Evolutionary conservation across 2,329 filamentous ascomycete genomes (phyloP), one percentile per base, ranked within the genome.

Genomic region (Immersiporthe knoxdaviesiana): DNA sequence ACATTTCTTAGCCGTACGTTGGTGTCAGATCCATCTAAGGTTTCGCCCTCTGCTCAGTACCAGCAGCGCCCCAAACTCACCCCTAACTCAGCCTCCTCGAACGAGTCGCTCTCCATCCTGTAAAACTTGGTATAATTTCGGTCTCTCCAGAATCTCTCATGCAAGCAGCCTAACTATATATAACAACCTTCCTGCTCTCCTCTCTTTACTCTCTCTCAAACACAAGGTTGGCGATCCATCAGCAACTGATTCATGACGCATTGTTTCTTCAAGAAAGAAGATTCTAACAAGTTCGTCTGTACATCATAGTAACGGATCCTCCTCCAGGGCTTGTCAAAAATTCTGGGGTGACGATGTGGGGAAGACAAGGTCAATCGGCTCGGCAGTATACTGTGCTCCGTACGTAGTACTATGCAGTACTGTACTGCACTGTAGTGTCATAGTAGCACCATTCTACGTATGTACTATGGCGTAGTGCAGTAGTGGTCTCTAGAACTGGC

Each of bases 331-430:
- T 30, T 59, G 18, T 44, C 41, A 12, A 32, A 47, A 41, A 35
- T 18, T n/a, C 60, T 50, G 41, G 41, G 60, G 60, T 63, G 2
- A 47, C 27, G 41, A 50, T 63, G 60, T 50, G 60, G 60, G 60
- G 60, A 47, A 63, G 27, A 37, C 16, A 47, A 41, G 60, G 16
- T 59, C n/a, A n/a, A 12, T 37, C 14, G 21, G 11, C 56, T 56
- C 24, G 24, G 12, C 24, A 32, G 27, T 18, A 58, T n/a, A 58
- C n/a, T 18, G 41, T 21, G 21, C 41, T 44, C n/a, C n/a, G n/a
- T n/a, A n/a, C n/a, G n/a, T n/a, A n/a, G n/a, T n/a, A n/a, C n/a
- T n/a, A n/a, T n/a, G n/a, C n/a, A 35, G 35, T 35, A 35, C 35
- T 35, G 35, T 35, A 35, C 4, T 35, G 35, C 8, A 8, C 35